These are phyloP conservation scores for Aureobasidium sp. DNA, from an alignment of 2,329 filamentous ascomycete species.

Conservation along the genomic window DNA sequence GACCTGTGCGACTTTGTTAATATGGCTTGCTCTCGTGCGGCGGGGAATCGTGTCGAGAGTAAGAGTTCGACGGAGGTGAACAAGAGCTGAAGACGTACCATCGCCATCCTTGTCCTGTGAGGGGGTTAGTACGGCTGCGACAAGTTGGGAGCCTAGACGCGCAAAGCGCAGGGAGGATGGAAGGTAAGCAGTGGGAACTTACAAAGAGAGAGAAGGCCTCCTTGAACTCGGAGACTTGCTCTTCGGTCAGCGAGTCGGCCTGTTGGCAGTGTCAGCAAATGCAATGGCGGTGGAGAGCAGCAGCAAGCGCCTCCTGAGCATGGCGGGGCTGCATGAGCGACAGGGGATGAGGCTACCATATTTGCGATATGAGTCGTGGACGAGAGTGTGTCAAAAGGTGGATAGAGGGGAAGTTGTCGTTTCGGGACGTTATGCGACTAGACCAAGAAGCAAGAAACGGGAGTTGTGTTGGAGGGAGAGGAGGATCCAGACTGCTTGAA, in stretches of 20 bases:
- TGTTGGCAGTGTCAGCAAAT: constrained; percentile 34
- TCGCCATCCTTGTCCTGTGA: constrained; percentile 51
- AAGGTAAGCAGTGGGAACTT: constrained; percentile 43
- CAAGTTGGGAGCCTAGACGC: neutral
- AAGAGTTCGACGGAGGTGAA: neutral
- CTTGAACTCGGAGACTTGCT: constrained; percentile 99
- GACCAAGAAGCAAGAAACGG: neutral
- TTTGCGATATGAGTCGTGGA: constrained; percentile 14
- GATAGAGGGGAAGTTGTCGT: neutral
- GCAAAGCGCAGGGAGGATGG: constrained; percentile 19
- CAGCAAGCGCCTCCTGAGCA: constrained; percentile 6
- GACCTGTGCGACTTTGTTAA: constrained; percentile 36
- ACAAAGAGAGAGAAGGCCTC: constrained; percentile 99
- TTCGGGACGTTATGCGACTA: neutral
- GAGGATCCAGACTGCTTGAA: constrained; percentile 2
- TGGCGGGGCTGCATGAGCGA: constrained; percentile 20
- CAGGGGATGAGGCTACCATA: constrained; percentile 22
- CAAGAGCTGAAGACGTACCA: constrained; percentile 34
- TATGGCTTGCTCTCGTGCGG: neutral
- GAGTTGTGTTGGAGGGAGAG: neutral
- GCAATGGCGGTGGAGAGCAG: neutral
- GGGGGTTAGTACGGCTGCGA: constrained; percentile 1
- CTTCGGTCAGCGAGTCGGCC: constrained; percentile 98
- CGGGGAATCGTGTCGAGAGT: constrained; percentile 1
- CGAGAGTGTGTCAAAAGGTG: neutral